Evolutionary conservation across 768 basidiomycete species (phyloP).

Genomic region (Amanita molliuscula): DNA sequence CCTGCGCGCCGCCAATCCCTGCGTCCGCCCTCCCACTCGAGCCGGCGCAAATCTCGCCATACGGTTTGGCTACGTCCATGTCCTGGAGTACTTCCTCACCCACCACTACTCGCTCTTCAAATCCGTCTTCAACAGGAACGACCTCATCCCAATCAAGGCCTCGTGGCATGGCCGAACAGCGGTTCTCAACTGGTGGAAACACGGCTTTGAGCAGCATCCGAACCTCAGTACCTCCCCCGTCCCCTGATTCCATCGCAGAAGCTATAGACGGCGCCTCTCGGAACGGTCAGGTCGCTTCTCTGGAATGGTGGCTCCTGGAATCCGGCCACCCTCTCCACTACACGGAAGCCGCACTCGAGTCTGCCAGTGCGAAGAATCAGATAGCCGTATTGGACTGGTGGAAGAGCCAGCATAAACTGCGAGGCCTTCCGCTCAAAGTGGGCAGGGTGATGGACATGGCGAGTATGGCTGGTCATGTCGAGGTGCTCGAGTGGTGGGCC

Average conservation of each 20-base stretch:
- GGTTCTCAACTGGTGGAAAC: slow-evolving; percentile 79
- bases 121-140: slow-evolving; percentile 45
- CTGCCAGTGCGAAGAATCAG: slow-evolving; percentile 70
- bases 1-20: slow-evolving; percentile 52
- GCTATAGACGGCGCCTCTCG: slow-evolving; percentile 75
- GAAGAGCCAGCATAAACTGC: slow-evolving; percentile 44
- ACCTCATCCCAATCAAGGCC: slow-evolving; percentile 69
- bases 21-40: slow-evolving; percentile 49
- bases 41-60: slow-evolving; percentile 58
- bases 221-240: slow-evolving; percentile 48
- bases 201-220: slow-evolving; percentile 48
- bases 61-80: slow-evolving; percentile 65
- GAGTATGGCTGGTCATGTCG: slow-evolving; percentile 65
- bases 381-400: slow-evolving; percentile 80
- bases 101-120: slow-evolving; percentile 57
- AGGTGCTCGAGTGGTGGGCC: slow-evolving; percentile 81
- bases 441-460: slow-evolving; percentile 84
- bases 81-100: slow-evolving; percentile 65
- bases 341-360: slow-evolving; percentile 70
- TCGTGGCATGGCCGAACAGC: slow-evolving; percentile 61
- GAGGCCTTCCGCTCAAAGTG: slow-evolving; percentile 58
- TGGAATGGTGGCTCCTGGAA: slow-evolving; percentile 68
- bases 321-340: slow-evolving; percentile 63
- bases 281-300: slow-evolving; percentile 60
- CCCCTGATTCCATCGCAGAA: slow-evolving; percentile 45